Percentiles rank a stretch among this genome's conserved stretches.
Conservation (phyloP, 768 basidiomycete species). For the Suillus subalutaceus region DNA sequence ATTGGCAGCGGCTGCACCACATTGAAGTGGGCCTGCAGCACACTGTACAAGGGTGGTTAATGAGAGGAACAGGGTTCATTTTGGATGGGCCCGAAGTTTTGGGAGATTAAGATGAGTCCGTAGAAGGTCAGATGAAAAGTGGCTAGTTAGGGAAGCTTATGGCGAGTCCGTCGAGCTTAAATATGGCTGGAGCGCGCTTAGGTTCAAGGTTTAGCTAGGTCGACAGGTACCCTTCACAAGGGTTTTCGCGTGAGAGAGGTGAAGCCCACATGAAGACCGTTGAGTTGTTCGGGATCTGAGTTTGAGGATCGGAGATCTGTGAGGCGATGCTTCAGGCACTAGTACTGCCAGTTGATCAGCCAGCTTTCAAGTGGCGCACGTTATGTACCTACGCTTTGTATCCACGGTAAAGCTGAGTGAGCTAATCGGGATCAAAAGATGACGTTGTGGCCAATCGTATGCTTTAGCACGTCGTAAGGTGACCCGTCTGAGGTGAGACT, state of each 20-base stretch:
- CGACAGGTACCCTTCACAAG: conserved; percentile 9
- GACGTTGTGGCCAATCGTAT: conserved; percentile 7
- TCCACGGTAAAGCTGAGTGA: conserved; percentile 13
- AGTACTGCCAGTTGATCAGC: conserved; percentile 1
- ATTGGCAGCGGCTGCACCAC: conserved; percentile 89
- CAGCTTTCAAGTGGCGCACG: conserved; percentile 12
- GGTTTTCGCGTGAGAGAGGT: conserved; percentile 11
- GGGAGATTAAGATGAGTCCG: conserved; percentile 25
- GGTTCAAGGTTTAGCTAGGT: not conserved
- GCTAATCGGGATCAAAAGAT: conserved; percentile 15
- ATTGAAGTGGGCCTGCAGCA: conserved; percentile 76
- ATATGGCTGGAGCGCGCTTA: conserved; percentile 1
- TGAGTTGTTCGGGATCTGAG: conserved; percentile 10
- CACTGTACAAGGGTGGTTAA: conserved; percentile 76
- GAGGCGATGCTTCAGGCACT: conserved; percentile 18
- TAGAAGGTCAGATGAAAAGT: conserved; percentile 19
- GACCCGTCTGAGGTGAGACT: not conserved
- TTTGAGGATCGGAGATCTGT: conserved; percentile 8
- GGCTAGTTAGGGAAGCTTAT: conserved; percentile 8
- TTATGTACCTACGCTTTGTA: conserved; percentile 10
- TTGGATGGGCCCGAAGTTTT: conserved; percentile 16
- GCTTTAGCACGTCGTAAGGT: conserved; percentile 7
- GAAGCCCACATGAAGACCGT: not conserved
- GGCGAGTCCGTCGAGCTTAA: conserved; percentile 9
- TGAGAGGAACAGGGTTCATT: conserved; percentile 59